A percentile compares a stretch with the other conserved stretches of the same genome.
Conservation (phyloP, 2,329 filamentous ascomycete genomes). For the Aureobasidium sp. region DNA sequence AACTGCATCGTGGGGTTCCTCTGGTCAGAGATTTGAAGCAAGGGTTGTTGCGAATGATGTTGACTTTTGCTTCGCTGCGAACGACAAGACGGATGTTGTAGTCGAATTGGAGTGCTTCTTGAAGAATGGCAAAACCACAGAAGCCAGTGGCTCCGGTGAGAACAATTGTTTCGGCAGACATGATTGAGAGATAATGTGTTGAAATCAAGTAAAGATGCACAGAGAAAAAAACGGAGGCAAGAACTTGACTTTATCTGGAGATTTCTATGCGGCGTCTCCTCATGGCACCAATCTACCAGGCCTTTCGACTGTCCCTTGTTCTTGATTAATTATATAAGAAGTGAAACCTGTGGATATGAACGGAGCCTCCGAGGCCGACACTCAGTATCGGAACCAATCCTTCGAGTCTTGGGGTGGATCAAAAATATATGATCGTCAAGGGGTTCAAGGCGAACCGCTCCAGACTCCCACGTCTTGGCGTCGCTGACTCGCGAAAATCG, state of each 20-base stretch:
- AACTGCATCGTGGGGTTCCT: conserved; percentile 21
- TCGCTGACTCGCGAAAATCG: background rate
- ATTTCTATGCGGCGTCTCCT: background rate
- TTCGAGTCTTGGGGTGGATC: background rate
- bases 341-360: background rate
- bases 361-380: background rate
- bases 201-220: no score
- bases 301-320: background rate
- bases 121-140: conserved; percentile 28
- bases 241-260: background rate
- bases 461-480: no score
- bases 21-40: conserved; percentile 20
- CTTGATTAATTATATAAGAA: background rate
- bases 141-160: conserved; percentile 33
- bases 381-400: background rate
- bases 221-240: background rate
- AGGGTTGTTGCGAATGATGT: conserved; percentile 20
- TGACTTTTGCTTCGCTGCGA: conserved; percentile 25
- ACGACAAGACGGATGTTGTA: conserved; percentile 31
- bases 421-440: background rate
- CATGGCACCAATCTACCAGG: background rate
- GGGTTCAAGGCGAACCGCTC: background rate
- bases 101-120: conserved; percentile 25
- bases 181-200: background rate
- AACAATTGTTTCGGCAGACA: conserved; percentile 17